A percentile compares a stretch with the other conserved stretches of the same genome.
These are phyloP conservation scores for Sarocladiaceae sp. DNA, from an alignment of 2,329 filamentous ascomycete species.

Conservation along the genomic window DNA sequence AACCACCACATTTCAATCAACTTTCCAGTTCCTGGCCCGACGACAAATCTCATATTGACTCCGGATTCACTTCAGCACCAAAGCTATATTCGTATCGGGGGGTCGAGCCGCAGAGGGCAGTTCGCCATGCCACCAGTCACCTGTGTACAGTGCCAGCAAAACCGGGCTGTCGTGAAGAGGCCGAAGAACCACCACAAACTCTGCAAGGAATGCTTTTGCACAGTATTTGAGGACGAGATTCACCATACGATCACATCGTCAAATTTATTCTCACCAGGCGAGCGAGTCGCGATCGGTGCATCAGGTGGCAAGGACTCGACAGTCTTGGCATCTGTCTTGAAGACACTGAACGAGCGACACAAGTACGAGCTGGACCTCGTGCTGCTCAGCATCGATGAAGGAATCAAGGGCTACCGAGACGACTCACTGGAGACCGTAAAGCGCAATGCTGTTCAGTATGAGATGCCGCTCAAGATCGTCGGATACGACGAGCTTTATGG, in stretches of 20 bases:
- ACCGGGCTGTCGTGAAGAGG: slow-evolving; percentile 82
- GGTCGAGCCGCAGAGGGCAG: too few relatives aligned
- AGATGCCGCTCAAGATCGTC: slow-evolving; percentile 86
- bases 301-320: slow-evolving; percentile 98
- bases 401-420: slow-evolving; percentile 94
- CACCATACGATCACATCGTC: slow-evolving; percentile 86
- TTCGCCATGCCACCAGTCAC: slow-evolving; percentile 66
- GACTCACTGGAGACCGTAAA: slow-evolving; percentile 96
- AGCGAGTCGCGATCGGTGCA: slow-evolving; percentile 88
- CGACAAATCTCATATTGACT: too few relatives aligned
- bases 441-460: slow-evolving; percentile 85
- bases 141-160: slow-evolving; percentile 71
- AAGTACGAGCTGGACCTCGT: slow-evolving; percentile 82
- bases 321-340: slow-evolving; percentile 88
- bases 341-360: slow-evolving; percentile 88
- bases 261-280: slow-evolving; percentile 76
- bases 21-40: too few relatives aligned
- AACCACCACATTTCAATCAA: too few relatives aligned
- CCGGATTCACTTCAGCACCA: neutral
- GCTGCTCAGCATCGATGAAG: slow-evolving; percentile 90
- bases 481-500: slow-evolving; percentile 93
- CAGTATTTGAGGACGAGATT: slow-evolving; percentile 86
- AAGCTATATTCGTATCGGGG: too few relatives aligned
- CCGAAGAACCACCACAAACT: slow-evolving; percentile 95
- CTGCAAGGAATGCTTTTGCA: slow-evolving; percentile 83